Evolutionary conservation across 1,284 basidiomycete species (phyloP).

Genomic region (Cutaneotrichosporon spelunceum): DNA sequence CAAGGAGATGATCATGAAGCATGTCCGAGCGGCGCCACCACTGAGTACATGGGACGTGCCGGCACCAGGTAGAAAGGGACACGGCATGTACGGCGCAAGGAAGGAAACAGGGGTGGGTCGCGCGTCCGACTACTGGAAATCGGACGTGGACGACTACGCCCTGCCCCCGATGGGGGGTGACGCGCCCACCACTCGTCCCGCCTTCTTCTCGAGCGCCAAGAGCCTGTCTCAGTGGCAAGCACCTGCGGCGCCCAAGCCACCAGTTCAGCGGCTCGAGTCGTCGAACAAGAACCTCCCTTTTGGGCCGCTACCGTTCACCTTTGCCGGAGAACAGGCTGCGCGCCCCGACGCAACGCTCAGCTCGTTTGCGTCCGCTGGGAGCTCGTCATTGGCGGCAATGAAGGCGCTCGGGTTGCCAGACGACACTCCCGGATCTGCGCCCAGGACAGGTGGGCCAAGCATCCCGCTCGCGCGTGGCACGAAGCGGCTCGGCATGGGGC

Average conservation of each 20-base stretch:
- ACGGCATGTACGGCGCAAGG: conserved; percentile 2
- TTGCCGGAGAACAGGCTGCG: conserved; percentile 22
- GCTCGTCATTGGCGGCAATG: conserved; percentile 38
- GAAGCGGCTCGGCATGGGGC: conserved; percentile 49
- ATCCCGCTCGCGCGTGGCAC: conserved; percentile 33
- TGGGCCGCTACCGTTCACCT: conserved; percentile 42
- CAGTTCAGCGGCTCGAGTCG: conserved; percentile 33
- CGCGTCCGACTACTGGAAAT: conserved; percentile 48
- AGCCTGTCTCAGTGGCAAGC: conserved; percentile 15
- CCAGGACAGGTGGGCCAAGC: not conserved
- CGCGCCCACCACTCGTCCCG: conserved; percentile 15
- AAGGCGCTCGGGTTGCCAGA: conserved; percentile 17
- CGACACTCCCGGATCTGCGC: not conserved
- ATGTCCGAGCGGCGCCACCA: conserved; percentile 44
- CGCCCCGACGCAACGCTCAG: conserved; percentile 27
- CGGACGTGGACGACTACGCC: conserved; percentile 46
- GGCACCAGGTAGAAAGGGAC: conserved; percentile 22
- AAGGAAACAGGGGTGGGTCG: conserved; percentile 33
- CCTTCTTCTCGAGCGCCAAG: conserved; percentile 18
- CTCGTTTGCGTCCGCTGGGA: conserved; percentile 32
- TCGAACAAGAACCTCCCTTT: conserved; percentile 35
- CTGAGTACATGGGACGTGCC: conserved; percentile 47
- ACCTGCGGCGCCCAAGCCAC: conserved; percentile 25
- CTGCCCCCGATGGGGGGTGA: conserved; percentile 26
- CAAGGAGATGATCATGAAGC: conserved; percentile 41